Evolutionary conservation across 306 rosid species (phyloP).

Genomic region (Quercus variabilis): DNA sequence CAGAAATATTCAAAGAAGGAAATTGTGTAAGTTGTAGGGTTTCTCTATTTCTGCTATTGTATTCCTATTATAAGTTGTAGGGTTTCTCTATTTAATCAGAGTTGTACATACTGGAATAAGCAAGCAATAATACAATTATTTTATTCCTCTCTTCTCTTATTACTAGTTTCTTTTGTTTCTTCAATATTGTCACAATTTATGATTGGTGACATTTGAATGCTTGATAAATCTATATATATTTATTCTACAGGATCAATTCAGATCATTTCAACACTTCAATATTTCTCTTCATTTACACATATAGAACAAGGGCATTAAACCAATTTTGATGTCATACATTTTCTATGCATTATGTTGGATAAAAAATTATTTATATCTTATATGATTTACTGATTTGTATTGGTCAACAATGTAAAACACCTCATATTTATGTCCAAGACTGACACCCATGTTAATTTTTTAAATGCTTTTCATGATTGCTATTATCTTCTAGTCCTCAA

Average conservation of each 20-base stretch:
- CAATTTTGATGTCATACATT: neutral
- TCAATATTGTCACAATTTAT: neutral
- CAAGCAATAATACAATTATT: no score
- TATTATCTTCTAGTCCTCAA: neutral
- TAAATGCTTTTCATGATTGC: neutral
- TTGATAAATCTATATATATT: neutral
- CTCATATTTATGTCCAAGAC: neutral
- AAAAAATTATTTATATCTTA: neutral
- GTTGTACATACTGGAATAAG: no score
- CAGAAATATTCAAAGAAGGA: no score
- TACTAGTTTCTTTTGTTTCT: no score
- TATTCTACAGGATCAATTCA: neutral
- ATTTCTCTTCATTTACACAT: no score
- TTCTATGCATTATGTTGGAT: neutral
- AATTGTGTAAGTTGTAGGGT: no score
- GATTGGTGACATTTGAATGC: neutral
- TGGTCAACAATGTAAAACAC: conserved; percentile 8
- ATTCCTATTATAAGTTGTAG: no score
- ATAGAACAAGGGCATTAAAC: neutral
- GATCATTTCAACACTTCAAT: neutral
- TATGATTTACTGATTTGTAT: neutral
- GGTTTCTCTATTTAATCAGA: no score
- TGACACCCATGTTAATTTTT: neutral
- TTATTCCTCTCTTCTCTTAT: no score
- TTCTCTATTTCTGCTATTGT: no score